Base-by-base conservation (phyloP, 352 stramenopile species). In the Thalassiosira exigua region DNA sequence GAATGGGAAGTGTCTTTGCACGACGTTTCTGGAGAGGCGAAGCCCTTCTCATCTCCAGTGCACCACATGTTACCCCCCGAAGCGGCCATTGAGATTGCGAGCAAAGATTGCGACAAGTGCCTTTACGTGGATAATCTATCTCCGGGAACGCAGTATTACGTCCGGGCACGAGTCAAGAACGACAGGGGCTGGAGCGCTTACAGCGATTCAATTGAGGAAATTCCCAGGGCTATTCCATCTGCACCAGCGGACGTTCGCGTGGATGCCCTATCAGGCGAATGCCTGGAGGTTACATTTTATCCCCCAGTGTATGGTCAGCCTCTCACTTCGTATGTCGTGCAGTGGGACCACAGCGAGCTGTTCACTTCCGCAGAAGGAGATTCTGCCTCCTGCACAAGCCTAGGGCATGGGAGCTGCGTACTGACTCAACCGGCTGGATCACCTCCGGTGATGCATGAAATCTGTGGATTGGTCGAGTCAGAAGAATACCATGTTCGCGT, bases 401-500 rank as follows among this genome's bases (percentile, higher is more conserved):
- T 69, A 50, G 30, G 74, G 26, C 75, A 73, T 66, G 79, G 79
- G 58, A 70, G 53, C 24, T 87, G 79, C 69, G 65, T 66, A 5
- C 24, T 87, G 58, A 24, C 54, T 21, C 42, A 64, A 32, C 26
- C 22, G 12, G 46, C 22, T 29, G 65, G 44, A 12, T 30, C 53
- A 33, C 50, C 58, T 60, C 69, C 61, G 21, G 68, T 54, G 33
- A 77, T 60, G 14, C 42, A 79, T 68, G 60, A 75, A 70, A 64
- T 87, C 53, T 87, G 80, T 75, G 65, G 60, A 21, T 73, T 98
- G 39, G 75, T 72, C 5, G 69, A 87, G 2, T 77, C 66, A 19
- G 94, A 86, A 57, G 90, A 86, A 21, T 98, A 98, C 81, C 97
- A 95, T 81, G 91, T 98, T 0, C 90, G 96, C 2, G 91, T 98